Evolutionary conservation across 2,329 filamentous ascomycete genomes (phyloP), one percentile per base, ranked within the genome.

Genomic region (Hyphodiscus sp.): DNA sequence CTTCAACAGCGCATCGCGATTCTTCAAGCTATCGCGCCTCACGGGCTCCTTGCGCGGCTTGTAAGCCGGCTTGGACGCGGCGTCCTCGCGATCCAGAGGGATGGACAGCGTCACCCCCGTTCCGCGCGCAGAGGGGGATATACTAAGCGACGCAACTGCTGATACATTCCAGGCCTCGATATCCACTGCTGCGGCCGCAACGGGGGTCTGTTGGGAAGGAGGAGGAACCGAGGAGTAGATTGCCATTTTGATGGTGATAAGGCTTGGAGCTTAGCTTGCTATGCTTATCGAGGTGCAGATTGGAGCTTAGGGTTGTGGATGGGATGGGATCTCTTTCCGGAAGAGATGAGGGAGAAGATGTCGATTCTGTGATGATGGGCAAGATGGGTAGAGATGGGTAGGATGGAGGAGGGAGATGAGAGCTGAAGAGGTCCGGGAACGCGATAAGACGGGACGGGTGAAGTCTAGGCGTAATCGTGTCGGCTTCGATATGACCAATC

Each of bases 91-190:
- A 38, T 43, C 88, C 50, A 95, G 80, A 1, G 89, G 85, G 60
- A 95, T 94, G 47, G 84, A 77, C 50, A 95, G 77, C 4, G 83
- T 77, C 26, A 80, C 77, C 45, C 82, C 80, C 2, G 81, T 81
- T 51, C 83, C 83, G 47, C 77, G 76, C n/a, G 78, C 76, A 23
- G 74, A 65, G 10, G 80, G 74, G 0, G 80, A 77, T 43, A 85
- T 71, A 64, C 72, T 77, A 45, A 79, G 76, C 45, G 75, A 78
- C 62, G 78, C 72, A 45, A 83, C 74, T 6, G 81, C 78, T 18
- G 75, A 76, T 50, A 79, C 72, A 15, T 84, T 83, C 86, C 86
- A 89, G 33, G 82, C 76, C 57, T 85, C 85, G 55, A 88, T 83
- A 57, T 86, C 80, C 51, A 81, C 70, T 23, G 63, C 66, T 58